Evolutionary conservation across 306 rosid genomes (phyloP), one percentile per base, ranked within the genome.

Genomic region (Fagus sylvatica): DNA sequence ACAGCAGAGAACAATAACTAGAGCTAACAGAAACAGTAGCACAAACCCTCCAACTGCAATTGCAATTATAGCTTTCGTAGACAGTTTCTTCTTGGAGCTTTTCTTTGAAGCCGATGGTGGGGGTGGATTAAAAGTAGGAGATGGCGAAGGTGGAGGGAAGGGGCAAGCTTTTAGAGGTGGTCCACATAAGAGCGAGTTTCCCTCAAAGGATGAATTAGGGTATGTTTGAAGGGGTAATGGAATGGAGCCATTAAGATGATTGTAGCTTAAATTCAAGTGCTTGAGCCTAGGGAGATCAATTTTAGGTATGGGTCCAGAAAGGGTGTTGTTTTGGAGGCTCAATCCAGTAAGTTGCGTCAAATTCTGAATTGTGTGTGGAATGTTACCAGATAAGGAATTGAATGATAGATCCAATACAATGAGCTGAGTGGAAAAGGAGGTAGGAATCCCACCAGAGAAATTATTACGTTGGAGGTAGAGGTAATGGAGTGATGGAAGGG

Each of bases 391-490:
- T 79, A 94, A 85, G 65, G 93, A 89, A 85, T 94, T 94, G 80
- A 73, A 88, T n/a, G 98, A 92, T 49, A 94, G 85, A 85, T 94
- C 97, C 53, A 94, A 83, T 10, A 88, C 98, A 85, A 71, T 80
- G 53, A 94, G 86, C 33, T 82, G 78, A 51, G 72, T 78, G 13
- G 98, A 85, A 78, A 92, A 64, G 12, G 92, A 89, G 70, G 89
- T 51, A 37, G 98, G 97, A 77, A 94, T 85, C 54, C 87, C 81
- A 68, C 98, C 98, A 32, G 97, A 85, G 76, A 94, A 80, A 87
- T 92, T 92, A 87, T 94, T 94, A 59, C 73, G 92, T 72, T 94
- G 98, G 64, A 94, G 93, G 81, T 84, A 90, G 42, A 94, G 89
- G 78, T 75, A 74, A 53, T 83, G 90, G 59, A 94, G 97, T 61